Conservation (phyloP, 1,284 basidiomycete genomes). For the Moniliella sp. region DNA sequence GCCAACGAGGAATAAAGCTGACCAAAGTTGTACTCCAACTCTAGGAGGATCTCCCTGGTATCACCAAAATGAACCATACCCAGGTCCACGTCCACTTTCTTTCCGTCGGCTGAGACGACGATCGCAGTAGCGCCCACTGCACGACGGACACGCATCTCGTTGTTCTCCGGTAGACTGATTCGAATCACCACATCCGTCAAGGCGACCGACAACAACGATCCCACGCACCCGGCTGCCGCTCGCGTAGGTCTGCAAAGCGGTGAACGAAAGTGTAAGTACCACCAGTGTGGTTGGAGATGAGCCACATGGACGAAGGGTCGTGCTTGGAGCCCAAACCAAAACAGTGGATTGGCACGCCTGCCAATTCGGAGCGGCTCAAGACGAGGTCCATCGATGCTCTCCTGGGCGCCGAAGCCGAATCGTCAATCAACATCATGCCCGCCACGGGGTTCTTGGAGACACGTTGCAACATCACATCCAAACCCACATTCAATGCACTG, state of each 20-base stretch:
- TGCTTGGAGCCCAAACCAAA: conserved; percentile 89
- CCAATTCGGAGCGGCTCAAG: conserved; percentile 79
- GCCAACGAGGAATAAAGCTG: conserved; percentile 7
- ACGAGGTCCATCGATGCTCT: conserved; percentile 98
- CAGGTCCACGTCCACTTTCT: conserved; percentile 82
- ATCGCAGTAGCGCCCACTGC: conserved; percentile 15
- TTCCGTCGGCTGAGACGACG: conserved; percentile 60
- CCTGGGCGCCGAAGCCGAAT: conserved; percentile 65
- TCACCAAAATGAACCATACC: conserved; percentile 42
- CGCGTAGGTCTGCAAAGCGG: conserved; percentile 4
- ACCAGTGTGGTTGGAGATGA: conserved; percentile 85
- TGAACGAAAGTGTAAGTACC: conserved; percentile 58
- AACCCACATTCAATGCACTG: conserved; percentile 23
- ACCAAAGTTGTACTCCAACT: conserved; percentile 20
- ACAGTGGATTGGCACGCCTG: conserved; percentile 80
- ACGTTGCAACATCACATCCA: conserved; percentile 78
- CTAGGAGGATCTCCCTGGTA: conserved; percentile 19
- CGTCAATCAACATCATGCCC: conserved; percentile 75
- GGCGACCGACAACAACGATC: conserved; percentile 25
- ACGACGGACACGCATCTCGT: conserved; percentile 21
- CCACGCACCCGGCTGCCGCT: conserved; percentile 18
- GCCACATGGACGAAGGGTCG: conserved; percentile 91
- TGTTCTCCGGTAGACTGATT: conserved; percentile 20
- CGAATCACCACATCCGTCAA: conserved; percentile 19
- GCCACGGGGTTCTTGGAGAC: conserved; percentile 70